Evolutionary conservation across 2,329 filamentous ascomycete genomes (phyloP), one percentile per base, ranked within the genome.

Genomic region (Hirsutella rhossiliensis): DNA sequence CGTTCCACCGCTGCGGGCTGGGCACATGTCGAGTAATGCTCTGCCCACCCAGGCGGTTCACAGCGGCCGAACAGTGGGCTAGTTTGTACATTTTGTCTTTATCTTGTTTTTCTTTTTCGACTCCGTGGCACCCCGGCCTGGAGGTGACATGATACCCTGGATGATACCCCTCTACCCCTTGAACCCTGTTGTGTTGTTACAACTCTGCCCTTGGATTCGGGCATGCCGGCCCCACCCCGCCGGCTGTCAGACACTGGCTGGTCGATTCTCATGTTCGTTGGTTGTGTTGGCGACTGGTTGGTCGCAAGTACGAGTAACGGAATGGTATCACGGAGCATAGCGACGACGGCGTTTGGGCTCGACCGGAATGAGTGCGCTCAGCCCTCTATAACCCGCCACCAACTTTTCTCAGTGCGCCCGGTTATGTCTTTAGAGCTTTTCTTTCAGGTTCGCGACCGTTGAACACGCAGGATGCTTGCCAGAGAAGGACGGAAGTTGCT

Each of bases 21-120:
- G 54, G 28, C 62, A 62, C 44, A 45, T 56, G 13, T 50, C 57
- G 38, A 56, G 58, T 38, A 58, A 62, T 48, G 47, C 56, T 19
- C 48, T 58, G 41, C 50, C 61, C 29, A 53, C 71, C 34, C 71
- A 72, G 52, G 64, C 71, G 28, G 71, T 78, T 32, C 70, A 73
- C 49, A 75, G 68, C 51, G 72, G 72, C 36, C 69, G 72, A 41
- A 69, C 69, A 3, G 57, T 76, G 46, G 71, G 70, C 31, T 76
- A 57, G 50, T 47, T 40, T 43, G 29, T 45, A 49, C 44, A 49
- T 43, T 40, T 31, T 18, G 17, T 31, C 39, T 13, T 18, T 12
- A 17, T 41, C 28, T 32, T 31, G 13, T 23, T 34, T 11, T 19
- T 32, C 29, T 31, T 44, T 43, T 12, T 8, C 20, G n/a, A 12